Evolutionary conservation across 345 rosid species (phyloP), one percentile per base, ranked within the genome.

Genomic region (Noccaea bulbosa): DNA sequence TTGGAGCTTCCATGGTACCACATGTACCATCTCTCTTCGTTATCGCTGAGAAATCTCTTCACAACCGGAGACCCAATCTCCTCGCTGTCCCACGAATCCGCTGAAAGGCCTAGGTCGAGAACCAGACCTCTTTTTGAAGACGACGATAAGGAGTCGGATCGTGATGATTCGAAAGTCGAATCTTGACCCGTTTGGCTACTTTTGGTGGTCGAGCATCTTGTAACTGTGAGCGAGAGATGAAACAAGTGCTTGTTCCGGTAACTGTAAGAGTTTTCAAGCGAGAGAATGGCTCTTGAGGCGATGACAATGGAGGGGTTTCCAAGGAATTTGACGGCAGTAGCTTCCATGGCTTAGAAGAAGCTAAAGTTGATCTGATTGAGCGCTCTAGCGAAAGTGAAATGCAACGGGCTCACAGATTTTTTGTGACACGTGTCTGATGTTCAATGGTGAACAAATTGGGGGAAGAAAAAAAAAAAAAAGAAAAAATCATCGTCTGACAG

Each of bases 11-110:
- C 96, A 34, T 84, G 78, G 85, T 92, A 87, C 98, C 96, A 92
- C 96, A 89, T 85, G 69, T 75, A 81, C 98, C 94, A 87, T 73
- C 96, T 89, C 84, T 89, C 98, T 75, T 83, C 90, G 46, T 87
- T 87, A 44, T 89, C 94, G 32, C 93, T 77, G 60, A 86, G 71
- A 77, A 87, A 89, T 70, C 96, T 85, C 81, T 87, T 92, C 66
- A 92, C 86, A 15, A 89, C 92, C 0, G 98, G 94, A n/a, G 93
- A 87, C 44, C 96, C 94, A 62, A 89, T 81, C 70, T 87, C 90
- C 6, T 71, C 78, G 73, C 81, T 24, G 79, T 89, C 93, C 98
- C 93, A 92, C 0, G 90, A 87, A 51, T 71, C 72, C 1, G 50
- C 27, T 4, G 80, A 55, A 5, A 16, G 27, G 11, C 88, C 91